Conservation (phyloP, 441 rosid genomes). For the Gossypium gossypioides region DNA sequence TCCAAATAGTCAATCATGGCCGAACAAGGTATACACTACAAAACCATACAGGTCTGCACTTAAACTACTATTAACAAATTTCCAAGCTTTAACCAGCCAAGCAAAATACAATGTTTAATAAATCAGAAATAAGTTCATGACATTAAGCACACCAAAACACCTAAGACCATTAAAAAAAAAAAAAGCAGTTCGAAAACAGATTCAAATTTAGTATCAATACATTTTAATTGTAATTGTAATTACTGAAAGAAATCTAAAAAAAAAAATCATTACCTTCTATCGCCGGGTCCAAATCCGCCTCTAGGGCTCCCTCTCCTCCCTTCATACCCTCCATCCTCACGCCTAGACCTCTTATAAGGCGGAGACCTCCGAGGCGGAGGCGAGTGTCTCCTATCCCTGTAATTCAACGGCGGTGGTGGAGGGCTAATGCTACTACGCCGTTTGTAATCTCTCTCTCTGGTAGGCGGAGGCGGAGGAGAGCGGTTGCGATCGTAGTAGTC, state of each 20-base stretch:
- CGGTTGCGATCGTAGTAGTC: conserved; percentile 37
- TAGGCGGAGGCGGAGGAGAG: conserved; percentile 47
- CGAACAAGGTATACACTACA: neutral
- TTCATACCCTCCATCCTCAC: conserved; percentile 75
- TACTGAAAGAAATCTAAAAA: neutral
- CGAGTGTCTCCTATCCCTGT: conserved; percentile 71
- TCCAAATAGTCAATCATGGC: neutral
- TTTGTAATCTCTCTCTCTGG: conserved; percentile 61
- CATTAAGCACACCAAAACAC: neutral
- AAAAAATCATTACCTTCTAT: conserved; percentile 48
- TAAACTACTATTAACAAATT: neutral
- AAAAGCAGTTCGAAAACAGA: neutral
- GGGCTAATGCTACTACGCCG: conserved; percentile 70
- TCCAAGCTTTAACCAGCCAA: neutral
- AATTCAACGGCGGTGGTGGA: conserved; percentile 55
- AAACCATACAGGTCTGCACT: neutral
- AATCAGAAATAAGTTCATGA: neutral
- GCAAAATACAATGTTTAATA: neutral
- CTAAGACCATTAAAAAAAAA: neutral
- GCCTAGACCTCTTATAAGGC: conserved; percentile 68
- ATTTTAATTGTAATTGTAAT: neutral
- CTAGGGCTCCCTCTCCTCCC: conserved; percentile 79
- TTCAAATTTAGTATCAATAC: neutral
- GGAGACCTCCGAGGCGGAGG: conserved; percentile 63
- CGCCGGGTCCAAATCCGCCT: conserved; percentile 69